Evolutionary conservation across 2,329 filamentous ascomycete genomes (phyloP).

Genomic region (Xylaria sp.): DNA sequence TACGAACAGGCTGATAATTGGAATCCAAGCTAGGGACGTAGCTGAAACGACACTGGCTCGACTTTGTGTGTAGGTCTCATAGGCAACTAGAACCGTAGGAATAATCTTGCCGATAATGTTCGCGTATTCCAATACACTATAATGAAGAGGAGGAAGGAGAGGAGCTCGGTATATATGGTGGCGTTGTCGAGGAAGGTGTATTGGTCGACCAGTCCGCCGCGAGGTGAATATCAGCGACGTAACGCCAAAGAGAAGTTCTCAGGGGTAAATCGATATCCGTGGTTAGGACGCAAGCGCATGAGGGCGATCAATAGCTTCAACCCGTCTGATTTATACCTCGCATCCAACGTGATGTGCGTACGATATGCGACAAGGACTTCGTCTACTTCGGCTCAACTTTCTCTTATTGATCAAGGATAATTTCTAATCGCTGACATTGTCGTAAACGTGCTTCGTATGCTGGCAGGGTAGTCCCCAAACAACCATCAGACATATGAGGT

Average conservation of each 20-base stretch:
- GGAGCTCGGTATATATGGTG: conserved; percentile 10
- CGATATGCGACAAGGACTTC: conserved; percentile 19
- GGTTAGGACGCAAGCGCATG: conserved; percentile 11
- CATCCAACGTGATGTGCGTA: conserved; percentile 22
- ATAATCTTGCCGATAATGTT: not conserved
- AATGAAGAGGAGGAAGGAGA: not conserved
- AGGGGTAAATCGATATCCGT: conserved; percentile 13
- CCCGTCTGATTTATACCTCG: conserved; percentile 46
- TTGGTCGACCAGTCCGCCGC: conserved; percentile 7
- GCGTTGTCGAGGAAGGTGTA: conserved; percentile 3
- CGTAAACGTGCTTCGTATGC: conserved; percentile 45
- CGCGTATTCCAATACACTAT: not conserved
- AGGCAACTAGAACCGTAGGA: not conserved
- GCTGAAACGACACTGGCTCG: not conserved
- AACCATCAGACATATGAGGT: conserved; percentile 58
- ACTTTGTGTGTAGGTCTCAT: not conserved
- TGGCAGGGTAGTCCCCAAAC: conserved; percentile 56
- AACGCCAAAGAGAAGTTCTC: not conserved
- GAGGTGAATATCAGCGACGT: conserved; percentile 12
- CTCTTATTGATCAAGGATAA: conserved; percentile 15
- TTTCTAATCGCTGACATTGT: conserved; percentile 26
- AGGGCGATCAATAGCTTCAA: conserved; percentile 29
- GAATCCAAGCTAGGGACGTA: not conserved
- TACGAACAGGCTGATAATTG: conserved; percentile 8
- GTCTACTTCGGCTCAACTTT: conserved; percentile 24